phyloP scores from a whole-genome alignment of 2,329 filamentous ascomycete species.

The Geosmithia morbida region DNA sequence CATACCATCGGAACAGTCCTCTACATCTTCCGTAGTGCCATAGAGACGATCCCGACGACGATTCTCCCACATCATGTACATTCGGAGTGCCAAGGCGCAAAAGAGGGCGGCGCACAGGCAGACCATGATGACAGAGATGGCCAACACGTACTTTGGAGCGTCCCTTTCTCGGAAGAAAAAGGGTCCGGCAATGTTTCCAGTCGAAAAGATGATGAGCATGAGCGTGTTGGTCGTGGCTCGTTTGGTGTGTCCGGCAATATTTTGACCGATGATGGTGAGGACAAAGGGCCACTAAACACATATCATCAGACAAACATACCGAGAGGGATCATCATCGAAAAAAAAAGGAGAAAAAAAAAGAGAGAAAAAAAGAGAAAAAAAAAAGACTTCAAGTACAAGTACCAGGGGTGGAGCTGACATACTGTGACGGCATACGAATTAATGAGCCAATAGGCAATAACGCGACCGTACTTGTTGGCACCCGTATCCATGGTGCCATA shows the following conservation, averaged over 20 bases:
- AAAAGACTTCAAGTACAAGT: too few species aligned
- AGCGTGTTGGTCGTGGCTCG: conserved; percentile 27
- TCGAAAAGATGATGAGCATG: conserved; percentile 41
- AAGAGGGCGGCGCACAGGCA: conserved; percentile 11
- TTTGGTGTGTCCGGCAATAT: conserved; percentile 21
- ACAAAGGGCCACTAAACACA: conserved; percentile 8
- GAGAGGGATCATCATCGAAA: too few species aligned
- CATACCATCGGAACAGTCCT: conserved; percentile 9
- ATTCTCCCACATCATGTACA: conserved; percentile 16
- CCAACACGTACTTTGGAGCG: conserved; percentile 8
- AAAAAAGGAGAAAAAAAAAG: too few species aligned
- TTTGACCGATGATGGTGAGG: conserved; percentile 15
- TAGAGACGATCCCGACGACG: conserved; percentile 8
- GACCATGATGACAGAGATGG: conserved; percentile 10
- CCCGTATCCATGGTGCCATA: conserved; percentile 10
- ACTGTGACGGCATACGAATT: conserved; percentile 13
- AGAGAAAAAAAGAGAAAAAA: too few species aligned
- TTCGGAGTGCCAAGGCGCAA: conserved; percentile 12
- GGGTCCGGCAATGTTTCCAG: conserved; percentile 49
- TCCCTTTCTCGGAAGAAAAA: conserved; percentile 28
- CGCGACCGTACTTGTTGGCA: conserved; percentile 9
- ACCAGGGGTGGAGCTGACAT: not conserved
- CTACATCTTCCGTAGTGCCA: conserved; percentile 4
- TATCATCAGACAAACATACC: too few species aligned
- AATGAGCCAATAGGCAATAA: conserved; percentile 9